Evolutionary conservation across 345 rosid genomes (phyloP).

Genomic region (Populus deltoides): DNA sequence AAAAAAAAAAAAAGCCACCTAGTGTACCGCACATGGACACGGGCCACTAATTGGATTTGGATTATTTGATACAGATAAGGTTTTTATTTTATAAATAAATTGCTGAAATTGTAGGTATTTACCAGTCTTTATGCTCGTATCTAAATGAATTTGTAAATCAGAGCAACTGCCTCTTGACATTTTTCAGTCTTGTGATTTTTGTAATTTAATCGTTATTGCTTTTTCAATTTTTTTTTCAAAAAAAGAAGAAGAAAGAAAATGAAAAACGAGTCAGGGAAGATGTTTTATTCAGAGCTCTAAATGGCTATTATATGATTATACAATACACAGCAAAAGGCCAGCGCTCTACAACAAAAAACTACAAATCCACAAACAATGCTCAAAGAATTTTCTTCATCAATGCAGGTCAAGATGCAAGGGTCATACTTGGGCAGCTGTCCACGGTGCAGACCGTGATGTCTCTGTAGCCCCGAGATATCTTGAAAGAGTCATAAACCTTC

Average conservation of each 20-base stretch:
- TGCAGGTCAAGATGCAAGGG: conserved; percentile 45
- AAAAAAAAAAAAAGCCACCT: too few species aligned
- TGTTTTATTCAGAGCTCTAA: neutral
- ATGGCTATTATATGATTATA: neutral
- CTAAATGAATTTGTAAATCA: neutral
- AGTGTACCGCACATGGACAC: too few species aligned
- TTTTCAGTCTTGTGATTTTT: neutral
- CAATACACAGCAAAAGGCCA: too few species aligned
- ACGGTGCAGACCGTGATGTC: conserved; percentile 51
- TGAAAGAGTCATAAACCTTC: conserved; percentile 59
- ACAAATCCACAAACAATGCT: neutral
- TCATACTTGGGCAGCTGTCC: conserved; percentile 57
- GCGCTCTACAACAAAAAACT: neutral
- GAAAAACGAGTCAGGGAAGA: too few species aligned
- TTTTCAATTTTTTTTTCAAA: too few species aligned
- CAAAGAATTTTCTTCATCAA: neutral
- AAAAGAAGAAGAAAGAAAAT: neutral
- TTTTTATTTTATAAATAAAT: too few species aligned
- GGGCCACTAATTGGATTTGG: too few species aligned
- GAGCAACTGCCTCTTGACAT: neutral
- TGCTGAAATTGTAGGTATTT: too few species aligned
- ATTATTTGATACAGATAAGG: too few species aligned
- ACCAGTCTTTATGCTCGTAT: too few species aligned
- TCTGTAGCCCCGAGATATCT: conserved; percentile 48
- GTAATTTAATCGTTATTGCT: neutral